Conservation (phyloP, 169 alveolate genomes). For the Cyclospora cayetanensis region DNA sequence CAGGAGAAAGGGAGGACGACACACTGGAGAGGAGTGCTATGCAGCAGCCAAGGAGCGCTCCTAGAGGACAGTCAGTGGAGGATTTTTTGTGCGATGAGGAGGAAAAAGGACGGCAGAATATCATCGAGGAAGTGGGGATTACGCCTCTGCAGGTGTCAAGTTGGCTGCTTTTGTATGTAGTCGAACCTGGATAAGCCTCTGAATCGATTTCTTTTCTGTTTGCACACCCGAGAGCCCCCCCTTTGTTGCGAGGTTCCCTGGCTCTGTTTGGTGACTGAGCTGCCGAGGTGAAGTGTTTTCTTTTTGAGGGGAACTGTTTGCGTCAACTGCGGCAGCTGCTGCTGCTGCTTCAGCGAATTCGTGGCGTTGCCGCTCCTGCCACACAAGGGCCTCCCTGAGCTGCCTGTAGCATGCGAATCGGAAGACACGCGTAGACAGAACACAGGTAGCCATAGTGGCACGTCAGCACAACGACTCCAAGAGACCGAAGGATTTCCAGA, state of each 20-base stretch:
- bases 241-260: background rate
- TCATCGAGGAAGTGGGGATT: no score
- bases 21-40: no score
- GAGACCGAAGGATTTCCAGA: no score
- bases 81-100: no score
- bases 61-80: no score
- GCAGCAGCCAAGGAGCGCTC: no score
- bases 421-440: no score
- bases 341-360: background rate
- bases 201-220: slow-evolving; percentile 25
- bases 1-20: no score
- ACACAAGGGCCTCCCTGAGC: slow-evolving; percentile 51
- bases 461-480: no score
- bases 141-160: no score
- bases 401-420: no score
- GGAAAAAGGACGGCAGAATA: no score
- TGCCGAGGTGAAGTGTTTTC: slow-evolving; percentile 18
- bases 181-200: slow-evolving; percentile 19
- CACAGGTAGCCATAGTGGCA: background rate
- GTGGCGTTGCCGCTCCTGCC: slow-evolving; percentile 59
- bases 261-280: background rate
- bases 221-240: background rate
- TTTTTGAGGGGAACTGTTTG: background rate
- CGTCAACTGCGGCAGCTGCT: slow-evolving; percentile 18
- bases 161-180: background rate